Evolutionary conservation across 2,329 filamentous ascomycete genomes (phyloP), one percentile per base, ranked within the genome.

Genomic region (Coniochaeta ligniaria): DNA sequence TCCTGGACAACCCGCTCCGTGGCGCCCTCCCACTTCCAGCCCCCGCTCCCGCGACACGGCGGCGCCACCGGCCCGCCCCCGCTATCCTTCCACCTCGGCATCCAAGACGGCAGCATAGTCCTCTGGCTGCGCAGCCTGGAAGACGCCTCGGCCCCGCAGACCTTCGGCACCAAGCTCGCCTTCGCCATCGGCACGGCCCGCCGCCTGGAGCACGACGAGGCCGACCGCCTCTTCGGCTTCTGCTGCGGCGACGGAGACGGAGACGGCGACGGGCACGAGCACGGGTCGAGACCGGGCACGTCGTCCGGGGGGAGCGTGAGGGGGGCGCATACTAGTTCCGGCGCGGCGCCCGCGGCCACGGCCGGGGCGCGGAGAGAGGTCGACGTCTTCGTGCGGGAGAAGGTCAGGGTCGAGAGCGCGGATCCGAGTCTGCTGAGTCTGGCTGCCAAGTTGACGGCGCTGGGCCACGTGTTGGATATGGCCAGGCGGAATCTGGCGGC

Each of bases 371-470:
- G 83, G n/a, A 78, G 77, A 16, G 83, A 84, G 5, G 81, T 86
- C 2, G 86, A 95, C 63, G 92, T 97, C 2, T 88, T 86, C 64
- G 94, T 98, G 54, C 86, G 88, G 66, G 94, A 97, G 72, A 97
- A 97, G 76, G 84, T 96, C 5, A 83, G 90, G 45, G 88, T 97
- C 1, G 93, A 96, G 73, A 94, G 86, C 68, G 91, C 92, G 60
- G 93, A 98, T 72, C 94, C 94, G 1, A 93, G 87, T 67, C 72
- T 97, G 65, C 87, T 97, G 72, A 89, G 90, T 38, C 80, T 95
- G 36, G 88, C 91, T 72, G 89, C 92, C 6, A 97, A 97, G 75
- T 78, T 97, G 66, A 85, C 83, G 33, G 92, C 90, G 5, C 75
- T 97, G 61, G 87, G 89, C 64, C 85, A 92, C 67, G 88, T 87